Evolutionary conservation across 164 flowering plant species (phyloP).

Genomic region (Annona cherimola): DNA sequence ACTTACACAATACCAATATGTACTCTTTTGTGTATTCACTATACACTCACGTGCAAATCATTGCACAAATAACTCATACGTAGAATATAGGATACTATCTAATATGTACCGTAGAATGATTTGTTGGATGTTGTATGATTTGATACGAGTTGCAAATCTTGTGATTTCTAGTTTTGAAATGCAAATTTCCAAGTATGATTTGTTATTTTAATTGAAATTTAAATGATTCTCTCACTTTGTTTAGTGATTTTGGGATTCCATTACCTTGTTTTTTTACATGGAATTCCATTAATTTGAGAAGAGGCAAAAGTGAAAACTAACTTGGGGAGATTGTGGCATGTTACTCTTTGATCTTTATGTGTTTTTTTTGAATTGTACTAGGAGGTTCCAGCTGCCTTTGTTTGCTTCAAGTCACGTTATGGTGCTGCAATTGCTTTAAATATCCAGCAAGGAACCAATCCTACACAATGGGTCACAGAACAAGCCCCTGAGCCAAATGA

Average conservation of each 20-base stretch:
- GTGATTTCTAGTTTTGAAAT: background rate
- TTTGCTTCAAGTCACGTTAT: conserved; percentile 77
- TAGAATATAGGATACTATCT: too few relatives aligned
- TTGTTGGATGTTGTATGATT: background rate
- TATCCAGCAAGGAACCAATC: conserved; percentile 63
- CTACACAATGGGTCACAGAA: conserved; percentile 78
- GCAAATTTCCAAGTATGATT: background rate
- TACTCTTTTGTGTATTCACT: too few relatives aligned
- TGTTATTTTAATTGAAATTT: too few relatives aligned
- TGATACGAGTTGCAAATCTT: background rate
- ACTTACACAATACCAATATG: too few relatives aligned
- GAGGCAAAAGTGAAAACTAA: too few relatives aligned
- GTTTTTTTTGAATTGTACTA: conserved; percentile 17
- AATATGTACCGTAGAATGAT: too few relatives aligned
- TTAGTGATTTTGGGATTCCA: too few relatives aligned
- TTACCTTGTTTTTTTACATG: too few relatives aligned
- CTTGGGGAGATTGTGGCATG: background rate
- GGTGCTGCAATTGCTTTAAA: conserved; percentile 66
- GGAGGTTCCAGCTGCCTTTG: conserved; percentile 90
- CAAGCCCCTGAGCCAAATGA: conserved; percentile 86
- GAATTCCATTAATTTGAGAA: too few relatives aligned
- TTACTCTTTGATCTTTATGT: background rate
- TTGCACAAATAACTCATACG: too few relatives aligned
- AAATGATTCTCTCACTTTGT: background rate
- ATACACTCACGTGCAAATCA: too few relatives aligned